These are phyloP conservation scores for Trichoderma koningii DNA, from an alignment of 2,329 filamentous ascomycete genomes.

Conservation along the genomic window DNA sequence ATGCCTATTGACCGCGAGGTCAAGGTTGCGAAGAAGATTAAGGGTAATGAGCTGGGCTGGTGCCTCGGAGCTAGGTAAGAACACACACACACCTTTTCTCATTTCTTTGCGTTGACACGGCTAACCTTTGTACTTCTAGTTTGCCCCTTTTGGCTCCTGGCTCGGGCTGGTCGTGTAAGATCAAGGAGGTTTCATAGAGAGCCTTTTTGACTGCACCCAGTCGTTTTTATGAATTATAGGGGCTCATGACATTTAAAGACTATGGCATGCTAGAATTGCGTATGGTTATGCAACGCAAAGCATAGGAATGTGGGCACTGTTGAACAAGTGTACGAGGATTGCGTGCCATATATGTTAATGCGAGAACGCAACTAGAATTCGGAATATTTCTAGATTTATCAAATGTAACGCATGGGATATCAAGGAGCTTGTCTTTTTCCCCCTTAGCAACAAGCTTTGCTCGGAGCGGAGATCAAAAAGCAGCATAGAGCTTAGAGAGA, in stretches of 20 bases:
- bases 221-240: constrained; percentile 26
- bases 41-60: constrained; percentile 95
- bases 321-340: neutral
- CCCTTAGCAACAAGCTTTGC: neutral
- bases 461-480: constrained; percentile 23
- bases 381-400: constrained; percentile 9
- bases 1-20: constrained; percentile 97
- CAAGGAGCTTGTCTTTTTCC: constrained; percentile 7
- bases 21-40: constrained; percentile 98
- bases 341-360: constrained; percentile 2
- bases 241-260: constrained; percentile 2
- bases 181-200: constrained; percentile 69
- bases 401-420: neutral
- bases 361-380: constrained; percentile 24
- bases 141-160: constrained; percentile 77
- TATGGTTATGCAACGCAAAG: neutral
- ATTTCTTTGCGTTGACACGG: constrained; percentile 56
- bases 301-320: constrained; percentile 1
- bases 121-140: constrained; percentile 48
- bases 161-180: constrained; percentile 88
- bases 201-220: constrained; percentile 21
- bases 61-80: constrained; percentile 91
- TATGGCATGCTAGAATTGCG: neutral
- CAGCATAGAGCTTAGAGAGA: constrained; percentile 37
- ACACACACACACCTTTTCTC: neutral